These are phyloP conservation scores for Xylaria telfairii DNA, from an alignment of 495 filamentous ascomycete species.

Conservation along the genomic window DNA sequence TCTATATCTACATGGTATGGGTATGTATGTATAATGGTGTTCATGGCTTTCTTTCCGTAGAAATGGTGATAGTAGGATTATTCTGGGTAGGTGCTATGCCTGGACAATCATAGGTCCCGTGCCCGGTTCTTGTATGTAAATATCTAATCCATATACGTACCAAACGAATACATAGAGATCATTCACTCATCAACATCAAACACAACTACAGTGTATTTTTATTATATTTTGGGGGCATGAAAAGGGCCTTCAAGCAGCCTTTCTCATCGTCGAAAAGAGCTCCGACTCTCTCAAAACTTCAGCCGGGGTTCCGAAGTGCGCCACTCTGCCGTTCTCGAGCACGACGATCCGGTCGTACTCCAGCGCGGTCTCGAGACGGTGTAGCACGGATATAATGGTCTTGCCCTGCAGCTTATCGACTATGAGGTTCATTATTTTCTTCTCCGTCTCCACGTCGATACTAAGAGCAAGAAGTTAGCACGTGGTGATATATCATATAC, in stretches of 20 bases:
- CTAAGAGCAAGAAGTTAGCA: neutral
- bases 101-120: neutral
- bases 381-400: conserved; percentile 17
- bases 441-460: conserved; percentile 16
- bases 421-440: conserved; percentile 18
- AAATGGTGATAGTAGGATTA: neutral
- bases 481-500: neutral
- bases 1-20: neutral
- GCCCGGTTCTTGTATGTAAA: neutral
- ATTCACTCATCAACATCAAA: neutral
- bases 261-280: conserved; percentile 7
- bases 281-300: conserved; percentile 13
- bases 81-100: neutral
- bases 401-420: conserved; percentile 12
- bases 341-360: conserved; percentile 18
- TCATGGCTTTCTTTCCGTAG: neutral
- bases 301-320: conserved; percentile 1
- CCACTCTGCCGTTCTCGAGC: conserved; percentile 14
- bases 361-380: conserved; percentile 15
- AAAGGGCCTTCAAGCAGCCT: neutral
- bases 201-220: neutral
- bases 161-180: neutral
- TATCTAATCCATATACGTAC: neutral
- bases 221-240: too few species aligned
- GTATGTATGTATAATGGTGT: neutral